Base-by-base conservation (phyloP, 805 yeast species). In the Candida berthetii region DNA sequence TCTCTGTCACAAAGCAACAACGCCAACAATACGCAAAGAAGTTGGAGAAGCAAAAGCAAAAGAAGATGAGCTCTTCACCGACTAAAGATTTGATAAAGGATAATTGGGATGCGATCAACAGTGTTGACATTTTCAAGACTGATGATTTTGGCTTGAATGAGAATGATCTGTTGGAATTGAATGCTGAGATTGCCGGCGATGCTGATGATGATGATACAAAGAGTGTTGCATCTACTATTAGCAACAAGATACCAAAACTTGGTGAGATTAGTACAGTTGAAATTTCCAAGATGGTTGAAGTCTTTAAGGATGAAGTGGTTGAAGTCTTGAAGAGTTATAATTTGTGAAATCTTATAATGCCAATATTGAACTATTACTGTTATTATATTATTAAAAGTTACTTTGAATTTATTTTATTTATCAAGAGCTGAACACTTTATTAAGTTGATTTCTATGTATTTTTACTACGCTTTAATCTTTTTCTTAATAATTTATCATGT, bases 81-180 rank as follows among this genome's bases (percentile, higher is more conserved):
- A 52, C 32, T 49, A 46, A 46, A 24, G 47, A 56, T 36, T 55
- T 62, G 4, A 54, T 69, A 31, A 61, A 61, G 7, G 62, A 60
- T 10, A 70, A 62, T 40, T 66, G 78, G 76, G 59, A 63, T 9
- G 56, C 65, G n/a, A 68, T 74, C 9, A 63, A 71, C 38, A 60
- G 68, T 2, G 54, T 65, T 8, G 69, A 70, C 4, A 62, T 71
- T 1, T 56, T 73, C 46, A 64, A 65, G 10, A 61, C 68, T 10
- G 58, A 63, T 4, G 76, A 74, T 41, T 66, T 74, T 44, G 82
- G 80, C 0, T 47, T 75, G 13, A 64, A 68, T 16, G 77, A 72
- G 24, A 66, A 69, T 36, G 80, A 76, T 46, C 48, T 70, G n/a
- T 67, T 65, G 17, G 76, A 71, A 43, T 48, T 69, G 18, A 65